Conservation (phyloP, 495 filamentous ascomycete species). For the Hyaloscypha finlandica region DNA sequence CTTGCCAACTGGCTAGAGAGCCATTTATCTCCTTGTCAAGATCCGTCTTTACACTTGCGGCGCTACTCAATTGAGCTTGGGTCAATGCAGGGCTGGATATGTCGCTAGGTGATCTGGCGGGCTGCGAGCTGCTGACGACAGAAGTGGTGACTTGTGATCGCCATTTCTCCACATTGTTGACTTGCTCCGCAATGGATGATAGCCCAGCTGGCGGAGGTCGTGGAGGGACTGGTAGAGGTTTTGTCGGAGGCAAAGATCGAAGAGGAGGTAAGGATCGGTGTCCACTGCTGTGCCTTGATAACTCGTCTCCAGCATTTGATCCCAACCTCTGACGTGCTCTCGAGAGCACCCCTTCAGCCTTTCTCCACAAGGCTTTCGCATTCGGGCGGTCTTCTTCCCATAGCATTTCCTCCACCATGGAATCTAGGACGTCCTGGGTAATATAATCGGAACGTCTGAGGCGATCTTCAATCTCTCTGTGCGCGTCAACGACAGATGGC, state of each 20-base stretch:
- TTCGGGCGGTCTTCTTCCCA: slow-evolving; percentile 29
- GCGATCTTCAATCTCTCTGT: slow-evolving; percentile 28
- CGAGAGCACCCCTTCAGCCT: slow-evolving; percentile 20
- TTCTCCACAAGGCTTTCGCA: slow-evolving; percentile 22
- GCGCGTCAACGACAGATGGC: slow-evolving; percentile 33
- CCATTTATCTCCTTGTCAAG: slow-evolving; percentile 25
- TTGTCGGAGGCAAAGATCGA: slow-evolving; percentile 15
- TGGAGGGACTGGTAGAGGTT: slow-evolving; percentile 25
- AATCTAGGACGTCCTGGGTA: slow-evolving; percentile 25
- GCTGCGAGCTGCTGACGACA: slow-evolving; percentile 5
- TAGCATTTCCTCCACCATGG: slow-evolving; percentile 29
- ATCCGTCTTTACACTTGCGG: slow-evolving; percentile 21
- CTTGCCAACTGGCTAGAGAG: slow-evolving; percentile 27
- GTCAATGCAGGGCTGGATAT: slow-evolving; percentile 1
- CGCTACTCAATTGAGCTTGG: slow-evolving; percentile 10
- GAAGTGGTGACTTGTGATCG: slow-evolving; percentile 19
- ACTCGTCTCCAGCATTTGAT: slow-evolving; percentile 12
- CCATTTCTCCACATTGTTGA: slow-evolving; percentile 29
- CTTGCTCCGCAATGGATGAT: slow-evolving; percentile 23
- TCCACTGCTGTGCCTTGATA: slow-evolving; percentile 18
- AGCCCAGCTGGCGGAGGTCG: slow-evolving; percentile 6
- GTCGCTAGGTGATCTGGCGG: too few relatives aligned
- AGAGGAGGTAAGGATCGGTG: slow-evolving; percentile 17
- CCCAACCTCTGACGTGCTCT: slow-evolving; percentile 22
- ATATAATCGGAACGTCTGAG: slow-evolving; percentile 24